Conservation (phyloP, 495 filamentous ascomycete genomes). For the Podospora appendiculata region DNA sequence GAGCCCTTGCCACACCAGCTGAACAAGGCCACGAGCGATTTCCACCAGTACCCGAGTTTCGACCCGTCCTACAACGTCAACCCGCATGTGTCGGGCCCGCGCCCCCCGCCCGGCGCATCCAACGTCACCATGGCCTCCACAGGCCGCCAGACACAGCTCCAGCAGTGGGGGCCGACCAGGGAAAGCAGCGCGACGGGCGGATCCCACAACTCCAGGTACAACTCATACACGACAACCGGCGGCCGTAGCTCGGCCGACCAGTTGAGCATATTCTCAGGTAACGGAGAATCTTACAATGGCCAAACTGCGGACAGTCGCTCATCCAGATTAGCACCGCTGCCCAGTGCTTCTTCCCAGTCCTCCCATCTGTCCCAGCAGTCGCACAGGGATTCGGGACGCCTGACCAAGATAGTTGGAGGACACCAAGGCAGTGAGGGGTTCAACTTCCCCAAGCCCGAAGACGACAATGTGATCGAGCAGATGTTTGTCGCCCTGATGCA, state of each 20-base stretch:
- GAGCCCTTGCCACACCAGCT: slow-evolving; percentile 76
- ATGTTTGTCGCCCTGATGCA: slow-evolving; percentile 92
- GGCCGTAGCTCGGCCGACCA: slow-evolving; percentile 37
- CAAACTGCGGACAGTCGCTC: slow-evolving; percentile 62
- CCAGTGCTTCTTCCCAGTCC: slow-evolving; percentile 41
- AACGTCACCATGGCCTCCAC: slow-evolving; percentile 63
- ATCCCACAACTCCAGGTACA: slow-evolving; percentile 48
- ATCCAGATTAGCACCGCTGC: slow-evolving; percentile 41
- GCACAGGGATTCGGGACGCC: slow-evolving; percentile 42
- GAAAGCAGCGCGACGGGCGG: slow-evolving; percentile 38
- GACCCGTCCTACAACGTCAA: slow-evolving; percentile 43
- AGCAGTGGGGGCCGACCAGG: slow-evolving; percentile 65
- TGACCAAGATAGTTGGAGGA: slow-evolving; percentile 40
- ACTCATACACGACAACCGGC: slow-evolving; percentile 54
- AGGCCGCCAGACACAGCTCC: slow-evolving; percentile 61
- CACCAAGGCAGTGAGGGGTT: slow-evolving; percentile 51
- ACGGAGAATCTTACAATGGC: slow-evolving; percentile 63
- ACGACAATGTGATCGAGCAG: slow-evolving; percentile 83
- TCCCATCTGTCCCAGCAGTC: slow-evolving; percentile 38
- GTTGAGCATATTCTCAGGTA: slow-evolving; percentile 55
- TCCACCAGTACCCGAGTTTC: slow-evolving; percentile 82
- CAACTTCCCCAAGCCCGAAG: slow-evolving; percentile 59
- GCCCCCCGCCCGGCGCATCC: slow-evolving; percentile 58
- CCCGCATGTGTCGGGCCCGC: slow-evolving; percentile 56
- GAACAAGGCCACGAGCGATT: slow-evolving; percentile 70